A percentile compares a stretch with the other conserved stretches of the same genome.
These are phyloP conservation scores for Tylopilus subfusipes DNA, from an alignment of 768 basidiomycete species.

Conservation along the genomic window DNA sequence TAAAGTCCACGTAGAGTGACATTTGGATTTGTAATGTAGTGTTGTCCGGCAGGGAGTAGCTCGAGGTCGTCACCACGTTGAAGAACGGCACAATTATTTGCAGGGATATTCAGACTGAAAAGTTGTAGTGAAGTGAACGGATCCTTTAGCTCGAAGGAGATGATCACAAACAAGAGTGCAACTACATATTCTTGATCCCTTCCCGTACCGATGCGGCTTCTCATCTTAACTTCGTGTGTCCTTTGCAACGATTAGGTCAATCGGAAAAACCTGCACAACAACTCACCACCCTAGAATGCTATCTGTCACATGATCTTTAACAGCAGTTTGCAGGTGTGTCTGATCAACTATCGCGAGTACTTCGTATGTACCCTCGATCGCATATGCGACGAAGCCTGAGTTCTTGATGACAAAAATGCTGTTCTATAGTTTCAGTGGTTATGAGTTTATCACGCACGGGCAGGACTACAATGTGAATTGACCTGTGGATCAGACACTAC, in stretches of 20 bases:
- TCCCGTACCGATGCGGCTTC: constrained; percentile 44
- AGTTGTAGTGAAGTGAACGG: background rate
- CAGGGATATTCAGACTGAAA: constrained; percentile 74
- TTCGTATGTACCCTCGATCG: constrained; percentile 70
- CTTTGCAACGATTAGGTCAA: constrained; percentile 17
- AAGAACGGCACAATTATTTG: constrained; percentile 82
- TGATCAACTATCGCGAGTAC: constrained; percentile 83
- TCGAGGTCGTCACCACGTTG: constrained; percentile 79
- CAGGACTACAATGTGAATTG: background rate
- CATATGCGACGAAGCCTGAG: constrained; percentile 73
- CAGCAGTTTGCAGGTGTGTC: constrained; percentile 61
- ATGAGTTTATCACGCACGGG: background rate
- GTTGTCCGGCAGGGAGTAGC: constrained; percentile 76
- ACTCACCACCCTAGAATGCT: constrained; percentile 56
- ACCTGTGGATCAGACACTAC: constrained; percentile 72
- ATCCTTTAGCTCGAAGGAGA: background rate
- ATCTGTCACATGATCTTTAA: constrained; percentile 62
- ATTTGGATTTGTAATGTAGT: constrained; percentile 80
- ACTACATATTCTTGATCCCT: constrained; percentile 66
- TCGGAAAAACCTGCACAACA: background rate
- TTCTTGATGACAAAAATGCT: constrained; percentile 79
- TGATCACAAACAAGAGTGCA: constrained; percentile 59
- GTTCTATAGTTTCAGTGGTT: constrained; percentile 37
- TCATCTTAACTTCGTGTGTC: constrained; percentile 80
- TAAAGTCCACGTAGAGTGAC: constrained; percentile 77